Base-by-base conservation (phyloP, 345 rosid species). In the Reutealis trisperma region DNA sequence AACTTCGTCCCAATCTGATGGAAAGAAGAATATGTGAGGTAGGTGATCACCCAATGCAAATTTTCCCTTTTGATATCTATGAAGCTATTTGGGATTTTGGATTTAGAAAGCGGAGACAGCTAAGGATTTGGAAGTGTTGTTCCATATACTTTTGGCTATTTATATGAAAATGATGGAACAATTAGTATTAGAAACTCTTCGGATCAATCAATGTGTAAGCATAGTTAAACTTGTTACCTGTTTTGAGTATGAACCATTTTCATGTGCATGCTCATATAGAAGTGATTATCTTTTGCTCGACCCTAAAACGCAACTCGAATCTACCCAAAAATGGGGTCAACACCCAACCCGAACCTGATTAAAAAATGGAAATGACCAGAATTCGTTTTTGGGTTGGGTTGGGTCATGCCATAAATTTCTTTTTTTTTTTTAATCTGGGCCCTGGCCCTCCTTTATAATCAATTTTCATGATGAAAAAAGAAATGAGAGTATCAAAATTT, bases 21-120 rank as follows among this genome's bases (percentile, higher is more conserved):
- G 80, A 67, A 88, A 86, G 85, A 89, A 92, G 86, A 79, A 75
- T 68, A 82, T 71, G 80, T 90, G 54, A 85, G 51, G 25, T 45
- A 72, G 74, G 41, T 51, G 24, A 58, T 55, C 7, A 41, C 8
- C 41, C 8, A 67, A 42, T 54, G 5, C 5, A 52, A 65, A 14
- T 27, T 70, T 67, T 12, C 22, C 60, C 8, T 10, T 47, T 18
- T 63, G 1, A 21, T 49, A 8, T 51, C 19, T 22, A 8, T 61
- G 41, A 3, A 51, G 14, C 44, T 60, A 55, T 42, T 74, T 47
- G 24, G 45, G 13, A 30, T 63, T 52, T 63, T 49, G 32, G 34
- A 51, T n/a, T 63, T 49, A n/a, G 70, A 51, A 61, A 59, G 7
- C n/a, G 73, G 7, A 34, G 73, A 70, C 42, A 54, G 9, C 25